phyloP scores from a whole-genome alignment of 148 eudicot genomes.

The Cornus suecica region DNA sequence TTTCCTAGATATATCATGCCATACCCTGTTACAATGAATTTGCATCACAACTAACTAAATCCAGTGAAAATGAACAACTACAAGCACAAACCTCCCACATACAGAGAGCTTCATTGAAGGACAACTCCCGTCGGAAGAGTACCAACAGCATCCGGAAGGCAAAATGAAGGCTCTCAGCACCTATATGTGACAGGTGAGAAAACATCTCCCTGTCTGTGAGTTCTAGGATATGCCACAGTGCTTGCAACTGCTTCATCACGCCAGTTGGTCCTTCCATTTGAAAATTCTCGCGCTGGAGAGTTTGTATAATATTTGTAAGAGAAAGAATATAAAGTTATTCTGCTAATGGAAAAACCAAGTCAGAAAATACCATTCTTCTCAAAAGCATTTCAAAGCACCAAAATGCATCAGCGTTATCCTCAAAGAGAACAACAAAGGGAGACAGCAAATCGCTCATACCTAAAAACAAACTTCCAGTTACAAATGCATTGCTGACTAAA shows the following conservation, averaged over 20 bases:
- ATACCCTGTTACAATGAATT: neutral
- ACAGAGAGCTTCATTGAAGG: slow-evolving; percentile 88
- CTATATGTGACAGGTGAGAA: slow-evolving; percentile 78
- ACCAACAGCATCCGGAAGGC: slow-evolving; percentile 97
- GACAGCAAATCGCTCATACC: slow-evolving; percentile 98
- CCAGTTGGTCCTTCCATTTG: slow-evolving; percentile 98
- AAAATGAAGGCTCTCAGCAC: slow-evolving; percentile 99
- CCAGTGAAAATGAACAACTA: slow-evolving; percentile 3
- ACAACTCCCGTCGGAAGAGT: slow-evolving; percentile 91
- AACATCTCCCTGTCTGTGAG: slow-evolving; percentile 84
- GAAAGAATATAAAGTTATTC: neutral
- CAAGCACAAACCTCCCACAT: slow-evolving; percentile 99
- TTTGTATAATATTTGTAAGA: slow-evolving; percentile 14
- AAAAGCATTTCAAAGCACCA: slow-evolving; percentile 99
- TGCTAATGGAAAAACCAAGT: slow-evolving; percentile 8
- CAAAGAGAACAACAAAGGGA: slow-evolving; percentile 93
- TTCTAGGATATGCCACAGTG: slow-evolving; percentile 83
- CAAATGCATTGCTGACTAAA: slow-evolving; percentile 6
- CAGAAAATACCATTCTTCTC: slow-evolving; percentile 70
- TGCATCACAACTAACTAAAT: neutral
- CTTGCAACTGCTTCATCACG: slow-evolving; percentile 93
- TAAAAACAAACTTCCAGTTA: slow-evolving; percentile 32
- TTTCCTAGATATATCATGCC: neutral
- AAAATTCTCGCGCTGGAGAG: slow-evolving; percentile 78
- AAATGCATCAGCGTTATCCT: slow-evolving; percentile 98